Percentiles rank a stretch among this genome's conserved stretches.
Conservation (phyloP, 2,329 filamentous ascomycete species). For the Cladosporium velox region DNA sequence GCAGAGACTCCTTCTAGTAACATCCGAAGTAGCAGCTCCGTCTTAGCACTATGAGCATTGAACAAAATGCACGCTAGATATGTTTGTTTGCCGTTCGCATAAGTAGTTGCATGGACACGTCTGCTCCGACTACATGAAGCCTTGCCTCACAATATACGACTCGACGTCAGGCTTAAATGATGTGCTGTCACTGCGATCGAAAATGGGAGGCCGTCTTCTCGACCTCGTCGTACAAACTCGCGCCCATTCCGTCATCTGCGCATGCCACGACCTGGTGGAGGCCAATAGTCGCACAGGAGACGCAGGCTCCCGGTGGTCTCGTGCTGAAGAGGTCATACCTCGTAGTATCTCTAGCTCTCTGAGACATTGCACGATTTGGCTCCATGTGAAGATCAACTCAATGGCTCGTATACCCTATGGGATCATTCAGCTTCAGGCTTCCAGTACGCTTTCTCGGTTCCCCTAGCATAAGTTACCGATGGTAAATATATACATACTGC, state of each 20-base stretch:
- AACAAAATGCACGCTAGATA: not conserved
- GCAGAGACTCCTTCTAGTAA: not conserved
- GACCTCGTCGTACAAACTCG: constrained; percentile 3
- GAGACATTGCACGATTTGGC: not conserved
- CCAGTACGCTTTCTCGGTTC: not conserved
- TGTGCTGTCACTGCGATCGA: not conserved
- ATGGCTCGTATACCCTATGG: not conserved
- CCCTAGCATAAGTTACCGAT: not conserved
- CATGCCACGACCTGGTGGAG: not conserved
- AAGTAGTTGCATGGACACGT: constrained; percentile 3
- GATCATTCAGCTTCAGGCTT: not conserved
- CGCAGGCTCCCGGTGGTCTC: constrained; percentile 1
- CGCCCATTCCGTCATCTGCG: constrained; percentile 1
- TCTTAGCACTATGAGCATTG: not conserved
- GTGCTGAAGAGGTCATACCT: not conserved
- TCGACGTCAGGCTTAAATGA: not conserved
- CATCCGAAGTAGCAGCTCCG: not conserved
- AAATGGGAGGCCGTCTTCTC: not conserved
- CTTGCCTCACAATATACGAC: not conserved
- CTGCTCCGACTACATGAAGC: not conserved
- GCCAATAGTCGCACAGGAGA: constrained; percentile 4
- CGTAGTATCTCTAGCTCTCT: not conserved
- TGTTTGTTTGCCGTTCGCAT: not conserved
- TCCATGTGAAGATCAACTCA: not conserved
- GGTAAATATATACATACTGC: not conserved